Percentiles rank a stretch among this genome's conserved stretches.
phyloP scores from a whole-genome alignment of 1,284 basidiomycete species.

The Tilletia caries region DNA sequence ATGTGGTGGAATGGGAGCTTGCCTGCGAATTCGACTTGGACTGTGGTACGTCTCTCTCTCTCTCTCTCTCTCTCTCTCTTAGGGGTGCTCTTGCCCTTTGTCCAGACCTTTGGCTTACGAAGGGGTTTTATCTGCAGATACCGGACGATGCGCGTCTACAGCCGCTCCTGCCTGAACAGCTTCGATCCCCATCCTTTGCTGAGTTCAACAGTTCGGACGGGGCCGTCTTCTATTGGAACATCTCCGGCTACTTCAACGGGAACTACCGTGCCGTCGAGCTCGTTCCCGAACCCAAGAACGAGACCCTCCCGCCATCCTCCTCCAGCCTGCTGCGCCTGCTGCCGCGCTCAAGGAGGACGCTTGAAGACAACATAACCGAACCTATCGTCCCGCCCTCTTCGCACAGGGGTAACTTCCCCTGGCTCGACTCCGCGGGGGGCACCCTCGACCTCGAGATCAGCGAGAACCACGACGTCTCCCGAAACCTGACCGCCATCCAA shows the following conservation, averaged over 20 bases:
- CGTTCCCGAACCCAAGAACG: not conserved
- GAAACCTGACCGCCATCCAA: not conserved
- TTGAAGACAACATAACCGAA: not conserved
- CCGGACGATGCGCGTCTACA: not conserved
- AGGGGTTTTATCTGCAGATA: not conserved
- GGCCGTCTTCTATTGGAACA: constrained; percentile 5
- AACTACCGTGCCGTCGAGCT: not conserved
- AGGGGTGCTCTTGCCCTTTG: too few species aligned
- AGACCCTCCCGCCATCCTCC: not conserved
- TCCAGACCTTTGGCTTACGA: not conserved
- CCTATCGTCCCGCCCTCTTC: not conserved
- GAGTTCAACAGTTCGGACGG: not conserved
- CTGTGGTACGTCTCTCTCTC: not conserved
- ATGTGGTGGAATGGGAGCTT: constrained; percentile 5
- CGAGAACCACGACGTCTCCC: not conserved
- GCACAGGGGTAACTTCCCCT: constrained; percentile 7
- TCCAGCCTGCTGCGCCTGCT: too few species aligned
- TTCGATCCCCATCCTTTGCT: not conserved
- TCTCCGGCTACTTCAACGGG: constrained; percentile 7
- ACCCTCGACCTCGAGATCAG: constrained; percentile 9
- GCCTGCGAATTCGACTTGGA: not conserved
- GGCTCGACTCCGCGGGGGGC: constrained; percentile 2
- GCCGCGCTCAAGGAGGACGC: too few species aligned
- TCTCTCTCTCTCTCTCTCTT: not conserved
- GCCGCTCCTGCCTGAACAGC: not conserved